These are phyloP conservation scores for Salix suchowensis DNA, from an alignment of 345 rosid genomes.

Conservation along the genomic window DNA sequence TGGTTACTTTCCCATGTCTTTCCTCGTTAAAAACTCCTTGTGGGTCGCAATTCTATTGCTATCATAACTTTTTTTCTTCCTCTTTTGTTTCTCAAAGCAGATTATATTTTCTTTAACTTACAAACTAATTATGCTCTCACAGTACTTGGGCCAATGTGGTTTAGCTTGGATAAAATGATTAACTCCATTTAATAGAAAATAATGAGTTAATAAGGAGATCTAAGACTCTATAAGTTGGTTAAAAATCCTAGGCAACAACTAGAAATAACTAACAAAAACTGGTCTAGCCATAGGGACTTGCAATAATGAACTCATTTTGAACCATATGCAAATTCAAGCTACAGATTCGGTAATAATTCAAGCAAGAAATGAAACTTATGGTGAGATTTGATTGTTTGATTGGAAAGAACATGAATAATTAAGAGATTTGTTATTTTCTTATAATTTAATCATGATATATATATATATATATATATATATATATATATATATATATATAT, in stretches of 20 bases:
- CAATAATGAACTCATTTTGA: slow-evolving; percentile 6
- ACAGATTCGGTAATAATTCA: slow-evolving; percentile 5
- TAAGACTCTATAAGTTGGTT: slow-evolving; percentile 6
- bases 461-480: too few relatives aligned
- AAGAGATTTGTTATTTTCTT: background rate
- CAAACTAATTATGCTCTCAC: background rate
- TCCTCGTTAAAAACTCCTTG: background rate
- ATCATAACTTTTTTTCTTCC: background rate
- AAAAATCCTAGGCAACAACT: background rate
- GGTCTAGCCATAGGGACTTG: background rate
- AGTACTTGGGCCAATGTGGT: background rate
- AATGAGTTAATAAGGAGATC: background rate
- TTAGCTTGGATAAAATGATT: slow-evolving; percentile 5
- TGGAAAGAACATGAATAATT: background rate
- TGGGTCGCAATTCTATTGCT: background rate
- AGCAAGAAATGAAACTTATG: background rate
- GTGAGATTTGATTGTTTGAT: background rate
- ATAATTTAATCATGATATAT: background rate
- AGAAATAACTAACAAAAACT: background rate
- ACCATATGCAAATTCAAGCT: background rate
- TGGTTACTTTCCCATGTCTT: background rate
- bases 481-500: too few relatives aligned
- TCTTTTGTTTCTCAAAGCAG: background rate
- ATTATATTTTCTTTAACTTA: background rate
- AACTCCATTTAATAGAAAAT: background rate